These are phyloP conservation scores for Ogataea degrootiae DNA, from an alignment of 805 yeast species.

Conservation along the genomic window DNA sequence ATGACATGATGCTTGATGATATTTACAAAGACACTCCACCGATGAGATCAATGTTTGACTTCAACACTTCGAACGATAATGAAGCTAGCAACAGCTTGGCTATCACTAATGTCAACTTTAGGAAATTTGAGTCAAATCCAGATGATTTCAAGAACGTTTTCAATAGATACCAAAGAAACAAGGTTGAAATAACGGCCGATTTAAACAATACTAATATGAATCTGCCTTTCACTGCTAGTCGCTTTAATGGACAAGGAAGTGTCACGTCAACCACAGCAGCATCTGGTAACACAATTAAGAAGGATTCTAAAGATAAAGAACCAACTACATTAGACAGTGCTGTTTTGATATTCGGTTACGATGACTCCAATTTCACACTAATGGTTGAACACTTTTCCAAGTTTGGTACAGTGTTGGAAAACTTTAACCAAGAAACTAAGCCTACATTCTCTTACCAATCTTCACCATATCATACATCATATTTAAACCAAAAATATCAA, in stretches of 20 bases:
- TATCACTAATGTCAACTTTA: slow-evolving; percentile 22
- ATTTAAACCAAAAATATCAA: slow-evolving; percentile 1
- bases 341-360: slow-evolving; percentile 84
- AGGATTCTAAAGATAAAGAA: slow-evolving; percentile 25
- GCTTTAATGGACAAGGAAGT: neutral
- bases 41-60: slow-evolving; percentile 43
- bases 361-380: slow-evolving; percentile 63
- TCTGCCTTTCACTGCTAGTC: slow-evolving; percentile 13
- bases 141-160: slow-evolving; percentile 41
- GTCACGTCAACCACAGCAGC: neutral
- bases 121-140: slow-evolving; percentile 39
- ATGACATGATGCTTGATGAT: slow-evolving; percentile 19
- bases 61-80: slow-evolving; percentile 37
- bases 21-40: slow-evolving; percentile 44
- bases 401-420: slow-evolving; percentile 77
- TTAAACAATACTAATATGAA: slow-evolving; percentile 1
- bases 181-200: slow-evolving; percentile 9
- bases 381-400: slow-evolving; percentile 71
- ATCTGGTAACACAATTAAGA: neutral
- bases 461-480: slow-evolving; percentile 1
- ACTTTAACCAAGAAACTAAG: slow-evolving; percentile 40
- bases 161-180: slow-evolving; percentile 28
- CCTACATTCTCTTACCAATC: slow-evolving; percentile 6
- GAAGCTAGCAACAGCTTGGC: slow-evolving; percentile 33
- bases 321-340: slow-evolving; percentile 45